Conservation (phyloP, 306 rosid genomes). For the Gynostemma pentaphyllum region DNA sequence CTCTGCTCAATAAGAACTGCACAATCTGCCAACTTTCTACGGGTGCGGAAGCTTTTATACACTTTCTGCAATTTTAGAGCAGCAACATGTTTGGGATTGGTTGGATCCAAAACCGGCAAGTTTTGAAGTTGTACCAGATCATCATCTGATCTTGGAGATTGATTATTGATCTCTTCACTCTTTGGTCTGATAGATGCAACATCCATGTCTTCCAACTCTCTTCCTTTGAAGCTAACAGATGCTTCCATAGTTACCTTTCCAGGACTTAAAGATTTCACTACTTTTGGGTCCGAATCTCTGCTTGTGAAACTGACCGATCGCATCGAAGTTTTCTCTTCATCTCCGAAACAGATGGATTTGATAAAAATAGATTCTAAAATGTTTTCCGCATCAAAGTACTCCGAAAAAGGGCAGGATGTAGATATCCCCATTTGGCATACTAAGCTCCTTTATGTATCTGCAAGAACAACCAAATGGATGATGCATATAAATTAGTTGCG, state of each 20-base stretch:
- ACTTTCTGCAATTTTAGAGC: constrained; percentile 94
- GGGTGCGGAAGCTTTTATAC: constrained; percentile 92
- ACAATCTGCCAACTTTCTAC: constrained; percentile 96
- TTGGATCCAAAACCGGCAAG: constrained; percentile 39
- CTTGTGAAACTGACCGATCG: constrained; percentile 60
- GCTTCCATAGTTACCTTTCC: constrained; percentile 67
- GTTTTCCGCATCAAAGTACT: constrained; percentile 44
- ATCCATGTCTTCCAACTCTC: constrained; percentile 22
- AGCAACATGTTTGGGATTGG: constrained; percentile 66
- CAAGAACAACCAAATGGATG: neutral
- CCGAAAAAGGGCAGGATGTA: constrained; percentile 65
- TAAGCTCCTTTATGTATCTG: constrained; percentile 28
- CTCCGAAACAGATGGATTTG: constrained; percentile 60
- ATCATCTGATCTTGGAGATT: constrained; percentile 23
- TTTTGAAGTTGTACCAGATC: constrained; percentile 21
- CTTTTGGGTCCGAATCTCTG: constrained; percentile 50
- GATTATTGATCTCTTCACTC: constrained; percentile 34
- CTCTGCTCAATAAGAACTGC: constrained; percentile 98
- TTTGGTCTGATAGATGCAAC: constrained; percentile 16
- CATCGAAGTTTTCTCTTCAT: constrained; percentile 39
- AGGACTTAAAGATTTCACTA: constrained; percentile 46
- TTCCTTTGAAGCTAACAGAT: constrained; percentile 64
- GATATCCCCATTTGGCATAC: constrained; percentile 55
- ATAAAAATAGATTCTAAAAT: constrained; percentile 49
- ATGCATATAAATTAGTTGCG: neutral